Evolutionary conservation across 139 green algal genomes (phyloP).

Genomic region (Picochlorum sp.): DNA sequence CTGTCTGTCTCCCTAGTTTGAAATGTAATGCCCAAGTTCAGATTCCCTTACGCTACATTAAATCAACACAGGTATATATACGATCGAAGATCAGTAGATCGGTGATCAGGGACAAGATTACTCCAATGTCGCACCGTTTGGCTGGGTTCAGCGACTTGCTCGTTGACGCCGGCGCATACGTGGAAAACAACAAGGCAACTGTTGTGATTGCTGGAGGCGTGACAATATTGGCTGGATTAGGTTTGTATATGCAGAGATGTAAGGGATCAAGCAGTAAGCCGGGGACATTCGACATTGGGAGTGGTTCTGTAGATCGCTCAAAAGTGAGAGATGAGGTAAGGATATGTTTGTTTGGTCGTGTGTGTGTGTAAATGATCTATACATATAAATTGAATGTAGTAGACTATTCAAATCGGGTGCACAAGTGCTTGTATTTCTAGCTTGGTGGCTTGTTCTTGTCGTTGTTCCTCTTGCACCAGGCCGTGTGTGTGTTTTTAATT

Average conservation of each 20-base stretch:
- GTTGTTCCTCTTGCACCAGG: no score
- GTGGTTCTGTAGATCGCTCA: constrained; percentile 43
- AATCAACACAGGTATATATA: background rate
- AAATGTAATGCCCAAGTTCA: no score
- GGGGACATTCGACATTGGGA: constrained; percentile 46
- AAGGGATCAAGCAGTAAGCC: constrained; percentile 33
- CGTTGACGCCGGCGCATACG: background rate
- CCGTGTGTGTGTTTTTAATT: no score
- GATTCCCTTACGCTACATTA: no score
- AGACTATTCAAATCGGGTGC: no score
- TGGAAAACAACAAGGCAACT: constrained; percentile 25
- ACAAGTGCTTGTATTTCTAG: no score
- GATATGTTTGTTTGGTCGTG: no score
- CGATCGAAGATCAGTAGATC: background rate
- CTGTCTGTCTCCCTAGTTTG: no score
- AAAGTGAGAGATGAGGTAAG: constrained; percentile 49
- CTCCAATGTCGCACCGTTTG: background rate
- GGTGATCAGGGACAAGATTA: no score
- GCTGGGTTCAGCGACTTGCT: background rate
- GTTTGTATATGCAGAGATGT: background rate
- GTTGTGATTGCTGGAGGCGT: constrained; percentile 4
- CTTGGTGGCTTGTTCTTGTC: no score
- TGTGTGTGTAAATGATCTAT: no score
- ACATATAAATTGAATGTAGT: no score
- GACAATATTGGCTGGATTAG: background rate